Conservation (phyloP, 495 filamentous ascomycete genomes). For the Collariella sp. region DNA sequence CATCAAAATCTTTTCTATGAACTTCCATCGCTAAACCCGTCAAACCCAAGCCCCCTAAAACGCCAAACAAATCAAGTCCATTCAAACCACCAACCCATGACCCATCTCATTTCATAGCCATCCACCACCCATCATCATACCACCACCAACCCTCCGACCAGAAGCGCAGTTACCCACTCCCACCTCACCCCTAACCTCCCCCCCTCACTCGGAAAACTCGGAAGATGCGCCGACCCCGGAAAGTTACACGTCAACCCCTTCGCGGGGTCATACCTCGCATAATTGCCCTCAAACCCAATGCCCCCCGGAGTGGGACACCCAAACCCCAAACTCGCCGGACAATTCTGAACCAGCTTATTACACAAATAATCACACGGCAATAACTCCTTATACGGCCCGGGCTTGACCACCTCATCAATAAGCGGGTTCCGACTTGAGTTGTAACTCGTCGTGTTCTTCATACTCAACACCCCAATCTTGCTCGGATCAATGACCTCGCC, state of each 20-base stretch:
- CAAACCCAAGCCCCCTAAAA: neutral
- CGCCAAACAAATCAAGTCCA: neutral
- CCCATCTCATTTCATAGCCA: neutral
- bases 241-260: slow-evolving; percentile 39
- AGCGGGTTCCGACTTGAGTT: slow-evolving; percentile 55
- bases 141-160: slow-evolving; percentile 9
- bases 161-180: slow-evolving; percentile 6
- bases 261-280: slow-evolving; percentile 41
- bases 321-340: slow-evolving; percentile 72
- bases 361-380: slow-evolving; percentile 80
- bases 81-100: neutral
- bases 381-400: slow-evolving; percentile 90
- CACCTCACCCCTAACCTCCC: slow-evolving; percentile 12
- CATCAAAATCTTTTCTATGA: neutral
- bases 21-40: neutral
- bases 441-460: slow-evolving; percentile 19
- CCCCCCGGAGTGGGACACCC: slow-evolving; percentile 54
- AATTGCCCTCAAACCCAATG: slow-evolving; percentile 53
- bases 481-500: slow-evolving; percentile 40
- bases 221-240: slow-evolving; percentile 34
- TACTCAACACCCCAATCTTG: slow-evolving; percentile 7
- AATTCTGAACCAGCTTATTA: slow-evolving; percentile 71
- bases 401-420: slow-evolving; percentile 63
- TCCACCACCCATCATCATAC: neutral
- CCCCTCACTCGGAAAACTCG: slow-evolving; percentile 24